Evolutionary conservation across 2,329 filamentous ascomycete genomes (phyloP), one percentile per base, ranked within the genome.

Genomic region (Fusarium siculi): DNA sequence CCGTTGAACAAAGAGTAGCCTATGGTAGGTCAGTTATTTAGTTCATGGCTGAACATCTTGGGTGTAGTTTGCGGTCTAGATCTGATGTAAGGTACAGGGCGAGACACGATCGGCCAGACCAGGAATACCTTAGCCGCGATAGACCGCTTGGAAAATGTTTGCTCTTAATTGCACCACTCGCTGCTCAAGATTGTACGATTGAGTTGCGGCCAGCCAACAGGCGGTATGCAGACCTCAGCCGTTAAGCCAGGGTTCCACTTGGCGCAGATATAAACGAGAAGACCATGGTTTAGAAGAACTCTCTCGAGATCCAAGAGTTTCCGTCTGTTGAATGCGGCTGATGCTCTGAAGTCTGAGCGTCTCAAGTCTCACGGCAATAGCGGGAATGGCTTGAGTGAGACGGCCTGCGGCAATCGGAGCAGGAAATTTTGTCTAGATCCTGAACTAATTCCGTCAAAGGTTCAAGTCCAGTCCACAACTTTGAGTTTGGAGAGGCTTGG

Each of bases 221-320:
- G 74, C 74, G 74, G 66, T 76, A 71, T 73, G 66, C 64, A 70
- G 56, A 53, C 63, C 52, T 64, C 59, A 69, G 74, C 56, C 67
- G 58, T 72, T 58, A 52, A 53, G 54, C 56, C 21, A 42, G 40
- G 14, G 55, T 59, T 61, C 64, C 72, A 73, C 71, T 71, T 57
- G 53, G 44, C 50, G 63, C 74, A 66, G 53, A 60, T 18, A 36
- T 44, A 46, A 58, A 52, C 36, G 30, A 55, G 11, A 59, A 53
- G 44, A 49, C 23, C 10, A 25, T 23, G 34, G 40, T 28, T 18
- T 18, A 52, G n/a, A 23, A 34, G n/a, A 23, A 58, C 4, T 37
- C 34, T 30, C 11, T 12, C 19, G 23, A 40, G 15, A 9, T 39
- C 50, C 34, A 40, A n/a, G 19, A 54, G 23, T 28, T 54, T 54